Conservation (phyloP, 495 filamentous ascomycete genomes). For the Melanomma pulvis-pyrius region DNA sequence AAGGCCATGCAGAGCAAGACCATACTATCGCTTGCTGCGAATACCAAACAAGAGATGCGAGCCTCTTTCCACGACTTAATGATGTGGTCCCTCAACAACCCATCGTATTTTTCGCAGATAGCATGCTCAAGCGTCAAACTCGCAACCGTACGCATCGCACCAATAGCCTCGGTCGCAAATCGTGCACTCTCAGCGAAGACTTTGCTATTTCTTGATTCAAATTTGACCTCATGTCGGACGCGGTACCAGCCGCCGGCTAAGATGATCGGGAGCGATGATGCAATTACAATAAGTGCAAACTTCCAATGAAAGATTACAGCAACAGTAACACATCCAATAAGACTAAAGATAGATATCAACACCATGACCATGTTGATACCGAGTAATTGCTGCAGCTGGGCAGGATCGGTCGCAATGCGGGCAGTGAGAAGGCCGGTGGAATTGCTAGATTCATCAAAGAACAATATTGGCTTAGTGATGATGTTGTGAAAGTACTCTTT, state of each 20-base stretch:
- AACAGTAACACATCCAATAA: too few species aligned
- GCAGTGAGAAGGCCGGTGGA: not conserved
- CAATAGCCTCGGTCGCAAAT: too few species aligned
- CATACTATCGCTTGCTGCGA: slow-evolving; percentile 75
- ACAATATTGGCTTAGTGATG: too few species aligned
- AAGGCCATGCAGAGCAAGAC: slow-evolving; percentile 81
- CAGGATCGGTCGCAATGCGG: slow-evolving; percentile 1
- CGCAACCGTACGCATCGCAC: slow-evolving; percentile 40
- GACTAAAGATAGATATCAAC: not conserved
- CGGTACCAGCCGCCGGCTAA: too few species aligned
- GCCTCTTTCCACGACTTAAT: not conserved
- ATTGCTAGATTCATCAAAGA: not conserved
- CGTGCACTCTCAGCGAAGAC: too few species aligned
- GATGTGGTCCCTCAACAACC: not conserved
- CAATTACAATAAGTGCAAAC: too few species aligned
- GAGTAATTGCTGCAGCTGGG: slow-evolving; percentile 67
- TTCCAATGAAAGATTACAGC: too few species aligned
- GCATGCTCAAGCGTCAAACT: not conserved
- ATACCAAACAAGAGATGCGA: slow-evolving; percentile 60
- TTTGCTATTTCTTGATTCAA: too few species aligned
- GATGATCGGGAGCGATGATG: too few species aligned
- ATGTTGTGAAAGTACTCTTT: too few species aligned
- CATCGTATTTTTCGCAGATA: slow-evolving; percentile 2
- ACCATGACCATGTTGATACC: not conserved
- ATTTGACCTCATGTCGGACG: too few species aligned